These are phyloP conservation scores for Porodaedalea pini DNA, from an alignment of 1,284 basidiomycete species.

Conservation along the genomic window DNA sequence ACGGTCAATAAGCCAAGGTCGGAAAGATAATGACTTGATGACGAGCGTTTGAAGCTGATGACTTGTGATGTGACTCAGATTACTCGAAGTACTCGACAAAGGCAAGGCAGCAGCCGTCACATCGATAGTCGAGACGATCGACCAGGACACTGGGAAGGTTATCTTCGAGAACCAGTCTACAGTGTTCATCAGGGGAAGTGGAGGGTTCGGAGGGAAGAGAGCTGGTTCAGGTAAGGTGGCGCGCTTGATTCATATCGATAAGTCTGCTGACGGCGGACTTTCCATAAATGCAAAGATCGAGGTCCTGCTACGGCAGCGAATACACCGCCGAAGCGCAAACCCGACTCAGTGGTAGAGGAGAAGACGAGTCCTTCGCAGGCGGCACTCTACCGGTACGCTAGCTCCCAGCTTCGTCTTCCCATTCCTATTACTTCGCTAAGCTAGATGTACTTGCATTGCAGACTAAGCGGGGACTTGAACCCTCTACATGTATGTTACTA, in stretches of 20 bases:
- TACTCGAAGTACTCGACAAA: conserved; percentile 83
- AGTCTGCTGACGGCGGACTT: not conserved
- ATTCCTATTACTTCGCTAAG: not conserved
- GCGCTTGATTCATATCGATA: not conserved
- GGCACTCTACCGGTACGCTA: conserved; percentile 77
- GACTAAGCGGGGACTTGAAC: conserved; percentile 87
- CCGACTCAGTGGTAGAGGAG: conserved; percentile 85
- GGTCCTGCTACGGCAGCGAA: conserved; percentile 88
- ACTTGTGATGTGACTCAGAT: conserved; percentile 35
- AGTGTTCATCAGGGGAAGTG: conserved; percentile 89
- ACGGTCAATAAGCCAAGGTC: conserved; percentile 76
- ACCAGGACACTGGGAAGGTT: conserved; percentile 74
- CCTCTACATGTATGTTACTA: conserved; percentile 73
- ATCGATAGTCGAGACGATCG: conserved; percentile 71
- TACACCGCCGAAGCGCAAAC: conserved; percentile 75
- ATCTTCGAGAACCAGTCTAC: conserved; percentile 95
- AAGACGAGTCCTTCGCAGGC: conserved; percentile 82
- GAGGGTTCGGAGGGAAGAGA: conserved; percentile 94
- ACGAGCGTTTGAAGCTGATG: not conserved
- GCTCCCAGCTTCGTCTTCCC: not conserved
- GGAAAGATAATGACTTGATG: conserved; percentile 21
- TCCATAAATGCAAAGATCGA: conserved; percentile 57
- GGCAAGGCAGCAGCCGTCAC: conserved; percentile 92
- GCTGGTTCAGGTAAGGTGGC: conserved; percentile 62
- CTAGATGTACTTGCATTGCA: conserved; percentile 33